These are phyloP conservation scores for Emergomyces orientalis DNA, from an alignment of 2,329 filamentous ascomycete genomes.

Conservation along the genomic window DNA sequence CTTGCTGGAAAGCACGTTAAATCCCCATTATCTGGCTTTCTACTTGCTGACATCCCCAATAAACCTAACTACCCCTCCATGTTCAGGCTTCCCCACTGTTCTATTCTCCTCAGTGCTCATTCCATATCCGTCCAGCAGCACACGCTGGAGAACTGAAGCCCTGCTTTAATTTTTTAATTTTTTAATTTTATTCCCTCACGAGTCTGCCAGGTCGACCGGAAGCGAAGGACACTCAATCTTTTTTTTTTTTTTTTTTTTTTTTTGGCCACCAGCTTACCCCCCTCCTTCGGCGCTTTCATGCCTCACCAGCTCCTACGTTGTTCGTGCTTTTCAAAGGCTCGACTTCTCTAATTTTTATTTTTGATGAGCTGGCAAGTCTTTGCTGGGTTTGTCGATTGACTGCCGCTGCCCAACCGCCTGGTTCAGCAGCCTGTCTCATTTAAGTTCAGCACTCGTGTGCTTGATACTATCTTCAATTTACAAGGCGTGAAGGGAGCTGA, in stretches of 20 bases:
- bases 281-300: conserved; percentile 17
- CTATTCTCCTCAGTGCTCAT: neutral
- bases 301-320: conserved; percentile 17
- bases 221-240: conserved; percentile 12
- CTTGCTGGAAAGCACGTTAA: conserved; percentile 13
- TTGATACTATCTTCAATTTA: neutral
- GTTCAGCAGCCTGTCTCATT: neutral
- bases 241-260: conserved; percentile 15
- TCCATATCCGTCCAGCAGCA: conserved; percentile 1
- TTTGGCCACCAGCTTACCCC: conserved; percentile 8
- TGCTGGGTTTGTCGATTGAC: conserved; percentile 31
- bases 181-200: neutral
- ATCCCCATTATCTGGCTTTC: neutral
- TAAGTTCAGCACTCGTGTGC: neutral
- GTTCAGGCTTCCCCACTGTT: conserved; percentile 1
- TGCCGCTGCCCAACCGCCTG: conserved; percentile 20
- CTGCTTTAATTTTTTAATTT: neutral
- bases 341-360: conserved; percentile 13
- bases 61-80: neutral
- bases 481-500: neutral
- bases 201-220: conserved; percentile 9
- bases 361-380: conserved; percentile 20
- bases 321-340: conserved; percentile 16
- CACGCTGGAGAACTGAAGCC: neutral
- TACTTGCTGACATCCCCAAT: neutral